Evolutionary conservation across 345 rosid genomes (phyloP).

Genomic region (Lepidium sativum): DNA sequence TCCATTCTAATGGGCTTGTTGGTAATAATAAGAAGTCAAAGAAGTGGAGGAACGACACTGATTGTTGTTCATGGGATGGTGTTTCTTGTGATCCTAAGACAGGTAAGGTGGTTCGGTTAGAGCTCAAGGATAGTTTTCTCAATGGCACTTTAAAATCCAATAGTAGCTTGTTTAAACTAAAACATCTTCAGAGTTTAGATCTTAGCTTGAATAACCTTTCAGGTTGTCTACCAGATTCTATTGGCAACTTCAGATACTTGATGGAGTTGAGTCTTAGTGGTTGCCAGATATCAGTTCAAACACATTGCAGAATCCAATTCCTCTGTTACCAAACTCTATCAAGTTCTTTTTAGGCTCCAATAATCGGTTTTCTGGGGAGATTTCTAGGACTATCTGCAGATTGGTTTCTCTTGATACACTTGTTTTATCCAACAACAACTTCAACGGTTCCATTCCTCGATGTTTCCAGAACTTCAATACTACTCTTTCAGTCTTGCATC

Average conservation of each 20-base stretch:
- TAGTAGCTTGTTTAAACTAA: no score
- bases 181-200: neutral
- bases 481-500: neutral
- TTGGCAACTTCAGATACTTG: conserved; percentile 1
- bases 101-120: no score
- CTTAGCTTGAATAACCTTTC: neutral
- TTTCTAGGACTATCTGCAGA: conserved; percentile 1
- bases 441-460: conserved; percentile 16
- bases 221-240: conserved; percentile 16
- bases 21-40: no score
- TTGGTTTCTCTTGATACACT: neutral
- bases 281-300: neutral
- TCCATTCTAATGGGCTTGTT: no score
- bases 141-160: no score
- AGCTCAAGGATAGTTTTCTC: no score
- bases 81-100: neutral
- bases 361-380: neutral
- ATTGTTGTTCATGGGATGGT: no score
- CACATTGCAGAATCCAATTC: neutral
- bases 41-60: no score
- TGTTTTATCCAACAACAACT: conserved; percentile 24
- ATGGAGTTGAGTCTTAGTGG: accelerated
- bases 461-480: conserved; percentile 1
- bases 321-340: neutral
- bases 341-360: neutral